Percentiles rank a stretch among this genome's conserved stretches.
phyloP scores from a whole-genome alignment of 2,329 filamentous ascomycete species.

The Trichophyton verrucosum region DNA sequence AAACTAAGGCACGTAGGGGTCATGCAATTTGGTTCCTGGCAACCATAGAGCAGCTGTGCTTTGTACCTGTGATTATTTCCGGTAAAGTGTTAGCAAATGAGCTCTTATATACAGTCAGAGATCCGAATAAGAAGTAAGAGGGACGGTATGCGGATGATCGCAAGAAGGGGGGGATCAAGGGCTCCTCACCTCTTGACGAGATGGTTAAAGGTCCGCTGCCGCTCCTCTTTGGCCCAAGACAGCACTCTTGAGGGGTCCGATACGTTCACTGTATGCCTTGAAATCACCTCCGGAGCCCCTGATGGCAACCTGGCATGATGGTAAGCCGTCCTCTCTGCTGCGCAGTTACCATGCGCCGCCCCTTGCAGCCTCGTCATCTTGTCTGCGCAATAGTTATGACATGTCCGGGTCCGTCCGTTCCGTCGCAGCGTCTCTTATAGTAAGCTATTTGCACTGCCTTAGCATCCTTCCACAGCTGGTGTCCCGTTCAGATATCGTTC shows the following conservation, averaged over 20 bases:
- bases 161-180: neutral
- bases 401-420: slow-evolving; percentile 15
- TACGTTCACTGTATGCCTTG: slow-evolving; percentile 29
- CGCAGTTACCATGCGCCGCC: slow-evolving; percentile 21
- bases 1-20: slow-evolving; percentile 72
- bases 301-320: slow-evolving; percentile 28
- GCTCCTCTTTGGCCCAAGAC: slow-evolving; percentile 29
- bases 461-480: neutral
- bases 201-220: slow-evolving; percentile 40
- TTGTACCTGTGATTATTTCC: slow-evolving; percentile 49
- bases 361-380: slow-evolving; percentile 34
- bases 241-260: slow-evolving; percentile 27
- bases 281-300: slow-evolving; percentile 29
- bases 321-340: slow-evolving; percentile 19
- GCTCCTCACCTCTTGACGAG: slow-evolving; percentile 51
- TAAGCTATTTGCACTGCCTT: neutral
- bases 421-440: neutral
- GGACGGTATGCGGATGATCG: neutral
- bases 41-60: slow-evolving; percentile 70
- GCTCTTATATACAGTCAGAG: neutral
- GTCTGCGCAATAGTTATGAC: slow-evolving; percentile 13
- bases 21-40: slow-evolving; percentile 53
- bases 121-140: neutral
- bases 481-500: neutral
- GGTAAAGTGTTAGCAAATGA: slow-evolving; percentile 8